Evolutionary conservation across 306 rosid genomes (phyloP).

Genomic region (Carpinus fangiana): DNA sequence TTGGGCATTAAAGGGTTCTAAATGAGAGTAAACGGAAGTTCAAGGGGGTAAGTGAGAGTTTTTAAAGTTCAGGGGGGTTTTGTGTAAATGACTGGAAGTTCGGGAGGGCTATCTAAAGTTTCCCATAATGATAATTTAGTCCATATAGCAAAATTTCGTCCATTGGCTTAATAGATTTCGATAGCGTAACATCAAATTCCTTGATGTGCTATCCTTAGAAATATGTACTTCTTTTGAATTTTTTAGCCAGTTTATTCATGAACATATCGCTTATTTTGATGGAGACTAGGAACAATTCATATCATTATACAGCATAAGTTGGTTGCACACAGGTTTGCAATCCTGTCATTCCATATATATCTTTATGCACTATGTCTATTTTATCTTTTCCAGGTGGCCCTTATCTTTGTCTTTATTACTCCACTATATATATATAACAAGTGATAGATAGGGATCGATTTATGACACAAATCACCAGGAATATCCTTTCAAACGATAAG

Average conservation of each 20-base stretch:
- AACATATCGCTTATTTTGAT: background rate
- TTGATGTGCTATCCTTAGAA: background rate
- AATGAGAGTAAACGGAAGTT: too few species aligned
- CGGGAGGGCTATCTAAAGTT: too few species aligned
- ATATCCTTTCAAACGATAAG: conserved; percentile 32
- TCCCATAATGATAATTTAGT: too few species aligned
- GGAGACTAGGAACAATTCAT: background rate
- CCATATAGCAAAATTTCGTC: too few species aligned
- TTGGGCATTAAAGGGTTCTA: too few species aligned
- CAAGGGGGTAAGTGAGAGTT: too few species aligned
- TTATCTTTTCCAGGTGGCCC: conserved; percentile 16
- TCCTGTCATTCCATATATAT: background rate
- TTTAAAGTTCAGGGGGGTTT: too few species aligned
- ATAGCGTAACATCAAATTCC: background rate
- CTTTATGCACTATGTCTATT: background rate
- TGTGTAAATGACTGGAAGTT: too few species aligned
- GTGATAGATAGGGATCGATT: conserved; percentile 8
- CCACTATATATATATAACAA: conserved; percentile 5
- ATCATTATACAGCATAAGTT: background rate
- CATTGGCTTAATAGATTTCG: too few species aligned
- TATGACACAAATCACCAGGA: conserved; percentile 18
- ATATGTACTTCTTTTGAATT: background rate
- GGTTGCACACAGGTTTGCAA: background rate
- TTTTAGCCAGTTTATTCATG: background rate
- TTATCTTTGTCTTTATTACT: conserved; percentile 25